Percentiles rank a stretch among this genome's conserved stretches.
Conservation (phyloP, 768 basidiomycete species). For the Psilocybe tampanensis region DNA sequence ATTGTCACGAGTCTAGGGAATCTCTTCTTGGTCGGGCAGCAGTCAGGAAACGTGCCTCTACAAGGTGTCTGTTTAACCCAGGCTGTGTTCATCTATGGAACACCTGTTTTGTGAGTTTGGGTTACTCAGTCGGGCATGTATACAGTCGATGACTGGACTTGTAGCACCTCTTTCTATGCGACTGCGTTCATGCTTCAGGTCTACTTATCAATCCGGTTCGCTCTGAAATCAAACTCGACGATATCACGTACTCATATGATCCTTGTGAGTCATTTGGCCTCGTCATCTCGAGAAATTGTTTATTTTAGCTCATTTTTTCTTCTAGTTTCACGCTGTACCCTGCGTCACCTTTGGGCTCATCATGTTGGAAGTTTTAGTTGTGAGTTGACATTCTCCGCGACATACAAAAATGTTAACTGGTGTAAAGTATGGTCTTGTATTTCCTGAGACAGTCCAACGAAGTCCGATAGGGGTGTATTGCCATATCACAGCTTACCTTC, state of each 20-base stretch:
- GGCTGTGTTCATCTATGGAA: conserved; percentile 16
- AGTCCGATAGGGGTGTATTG: conserved; percentile 19
- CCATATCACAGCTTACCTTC: background rate
- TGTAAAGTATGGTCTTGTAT: conserved; percentile 5
- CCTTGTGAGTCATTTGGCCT: background rate
- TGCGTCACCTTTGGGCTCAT: conserved; percentile 5
- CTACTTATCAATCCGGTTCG: conserved; percentile 1
- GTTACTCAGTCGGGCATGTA: no score
- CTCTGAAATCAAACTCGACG: background rate
- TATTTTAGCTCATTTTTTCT: background rate
- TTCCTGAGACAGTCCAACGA: conserved; percentile 9
- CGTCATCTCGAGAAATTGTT: background rate
- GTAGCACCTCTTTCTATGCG: conserved; percentile 2
- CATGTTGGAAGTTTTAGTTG: conserved; percentile 3
- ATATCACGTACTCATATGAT: background rate
- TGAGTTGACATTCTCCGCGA: background rate
- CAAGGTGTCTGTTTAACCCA: conserved; percentile 16
- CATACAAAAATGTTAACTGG: background rate
- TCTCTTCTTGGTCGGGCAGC: conserved; percentile 18
- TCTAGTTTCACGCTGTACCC: conserved; percentile 9
- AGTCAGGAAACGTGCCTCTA: conserved; percentile 7
- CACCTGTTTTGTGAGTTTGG: conserved; percentile 16
- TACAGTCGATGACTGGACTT: no score
- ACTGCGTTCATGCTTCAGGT: conserved; percentile 6
- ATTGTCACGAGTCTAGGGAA: conserved; percentile 8